A percentile compares a stretch with the other conserved stretches of the same genome.
Conservation (phyloP, 1,284 basidiomycete genomes). For the Butyriboletus appendiculatus region DNA sequence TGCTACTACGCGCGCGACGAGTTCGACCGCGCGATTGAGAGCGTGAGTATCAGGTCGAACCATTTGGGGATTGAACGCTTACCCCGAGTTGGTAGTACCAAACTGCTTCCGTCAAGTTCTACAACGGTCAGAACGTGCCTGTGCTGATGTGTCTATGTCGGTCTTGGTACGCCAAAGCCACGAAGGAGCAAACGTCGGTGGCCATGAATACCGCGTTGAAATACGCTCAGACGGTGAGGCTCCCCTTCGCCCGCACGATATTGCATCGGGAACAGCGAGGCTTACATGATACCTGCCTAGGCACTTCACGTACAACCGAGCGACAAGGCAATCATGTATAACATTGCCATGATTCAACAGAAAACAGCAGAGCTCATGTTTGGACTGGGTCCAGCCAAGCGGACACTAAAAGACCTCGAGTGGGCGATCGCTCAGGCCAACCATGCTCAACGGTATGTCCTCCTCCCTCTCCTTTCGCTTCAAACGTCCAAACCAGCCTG, state of each 20-base stretch:
- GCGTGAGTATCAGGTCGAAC: conserved; percentile 55
- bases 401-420: conserved; percentile 78
- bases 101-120: conserved; percentile 78
- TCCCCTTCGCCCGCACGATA: neutral
- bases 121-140: conserved; percentile 67
- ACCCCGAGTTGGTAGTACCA: conserved; percentile 66
- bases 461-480: neutral
- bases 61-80: neutral
- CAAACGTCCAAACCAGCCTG: neutral
- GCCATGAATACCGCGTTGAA: conserved; percentile 80
- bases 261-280: neutral
- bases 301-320: conserved; percentile 79
- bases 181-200: conserved; percentile 78
- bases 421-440: conserved; percentile 78
- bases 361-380: conserved; percentile 90
- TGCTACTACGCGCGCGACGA: conserved; percentile 91
- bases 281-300: conserved; percentile 38
- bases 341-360: conserved; percentile 96
- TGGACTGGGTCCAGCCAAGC: conserved; percentile 68
- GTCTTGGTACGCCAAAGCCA: conserved; percentile 91
- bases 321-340: conserved; percentile 89
- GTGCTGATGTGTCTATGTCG: conserved; percentile 84
- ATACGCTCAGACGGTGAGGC: conserved; percentile 63
- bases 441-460: conserved; percentile 83
- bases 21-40: conserved; percentile 92